Evolutionary conservation across 495 filamentous ascomycete species (phyloP).

Genomic region (Niebla homalea): DNA sequence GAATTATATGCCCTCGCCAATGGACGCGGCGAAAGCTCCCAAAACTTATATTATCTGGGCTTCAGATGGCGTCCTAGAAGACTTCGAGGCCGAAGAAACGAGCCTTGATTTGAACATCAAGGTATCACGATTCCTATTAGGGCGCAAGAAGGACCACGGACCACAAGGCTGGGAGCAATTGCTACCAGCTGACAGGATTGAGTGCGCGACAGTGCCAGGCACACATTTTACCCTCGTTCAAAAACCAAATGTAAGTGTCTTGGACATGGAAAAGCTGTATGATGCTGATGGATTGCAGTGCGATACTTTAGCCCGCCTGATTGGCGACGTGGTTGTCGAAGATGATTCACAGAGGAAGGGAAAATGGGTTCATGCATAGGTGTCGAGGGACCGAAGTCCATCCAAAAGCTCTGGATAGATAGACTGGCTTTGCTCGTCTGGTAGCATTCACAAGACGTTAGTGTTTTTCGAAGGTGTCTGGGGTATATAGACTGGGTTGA

Average conservation of each 20-base stretch:
- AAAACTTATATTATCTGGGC: background rate
- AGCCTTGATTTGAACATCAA: background rate
- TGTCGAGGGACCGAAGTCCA: too few species aligned
- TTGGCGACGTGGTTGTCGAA: background rate
- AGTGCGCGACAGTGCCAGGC: background rate
- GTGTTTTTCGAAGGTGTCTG: too few species aligned
- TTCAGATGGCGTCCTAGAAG: background rate
- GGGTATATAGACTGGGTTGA: too few species aligned
- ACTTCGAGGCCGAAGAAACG: background rate
- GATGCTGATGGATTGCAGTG: background rate
- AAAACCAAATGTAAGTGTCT: constrained; percentile 1
- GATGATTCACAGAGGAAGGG: background rate
- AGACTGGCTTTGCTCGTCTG: too few species aligned
- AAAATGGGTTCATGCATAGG: background rate
- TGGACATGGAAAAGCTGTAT: background rate
- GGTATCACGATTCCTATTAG: background rate
- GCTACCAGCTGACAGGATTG: background rate
- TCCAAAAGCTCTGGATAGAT: too few species aligned
- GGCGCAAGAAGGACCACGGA: background rate
- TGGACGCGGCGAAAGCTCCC: background rate
- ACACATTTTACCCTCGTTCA: background rate
- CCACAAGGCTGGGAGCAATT: background rate
- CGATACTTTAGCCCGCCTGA: background rate
- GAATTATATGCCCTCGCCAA: background rate
- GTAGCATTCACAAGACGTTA: too few species aligned